A percentile compares a stretch with the other conserved stretches of the same genome.
phyloP scores from a whole-genome alignment of 441 rosid species.

The Croton laevigatus region DNA sequence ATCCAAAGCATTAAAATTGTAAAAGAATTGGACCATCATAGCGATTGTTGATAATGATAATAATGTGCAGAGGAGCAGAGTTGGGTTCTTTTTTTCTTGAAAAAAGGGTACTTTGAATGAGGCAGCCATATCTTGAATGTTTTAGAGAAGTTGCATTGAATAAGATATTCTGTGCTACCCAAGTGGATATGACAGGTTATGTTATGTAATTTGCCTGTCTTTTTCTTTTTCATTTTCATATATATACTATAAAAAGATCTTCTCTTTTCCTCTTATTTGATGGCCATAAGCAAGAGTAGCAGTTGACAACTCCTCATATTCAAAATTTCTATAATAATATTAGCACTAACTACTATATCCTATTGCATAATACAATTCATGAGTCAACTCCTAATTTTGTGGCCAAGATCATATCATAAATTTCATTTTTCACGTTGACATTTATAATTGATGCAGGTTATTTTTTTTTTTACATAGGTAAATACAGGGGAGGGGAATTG shows the following conservation, averaged over 20 bases:
- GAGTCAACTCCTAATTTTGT: background rate
- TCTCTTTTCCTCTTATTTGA: constrained; percentile 4
- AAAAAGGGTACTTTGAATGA: constrained; percentile 18
- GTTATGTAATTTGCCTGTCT: constrained; percentile 31
- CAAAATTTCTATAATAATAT: background rate
- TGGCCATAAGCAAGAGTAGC: background rate
- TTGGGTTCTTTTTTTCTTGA: background rate
- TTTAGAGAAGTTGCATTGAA: constrained; percentile 18
- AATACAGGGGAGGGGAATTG: no score
- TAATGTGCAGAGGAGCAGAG: no score
- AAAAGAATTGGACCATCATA: no score
- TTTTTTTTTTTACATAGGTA: no score
- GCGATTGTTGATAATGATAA: no score
- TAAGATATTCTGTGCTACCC: constrained; percentile 27
- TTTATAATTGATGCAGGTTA: no score
- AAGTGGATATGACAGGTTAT: constrained; percentile 26
- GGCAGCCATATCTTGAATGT: background rate
- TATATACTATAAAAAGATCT: background rate
- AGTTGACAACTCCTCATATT: background rate
- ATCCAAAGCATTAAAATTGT: no score
- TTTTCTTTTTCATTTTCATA: no score
- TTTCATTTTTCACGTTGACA: background rate
- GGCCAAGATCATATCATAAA: background rate
- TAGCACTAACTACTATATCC: no score
- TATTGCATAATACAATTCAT: background rate